These are phyloP conservation scores for Apiospora malaysiana DNA, from an alignment of 2,329 filamentous ascomycete genomes.

Conservation along the genomic window DNA sequence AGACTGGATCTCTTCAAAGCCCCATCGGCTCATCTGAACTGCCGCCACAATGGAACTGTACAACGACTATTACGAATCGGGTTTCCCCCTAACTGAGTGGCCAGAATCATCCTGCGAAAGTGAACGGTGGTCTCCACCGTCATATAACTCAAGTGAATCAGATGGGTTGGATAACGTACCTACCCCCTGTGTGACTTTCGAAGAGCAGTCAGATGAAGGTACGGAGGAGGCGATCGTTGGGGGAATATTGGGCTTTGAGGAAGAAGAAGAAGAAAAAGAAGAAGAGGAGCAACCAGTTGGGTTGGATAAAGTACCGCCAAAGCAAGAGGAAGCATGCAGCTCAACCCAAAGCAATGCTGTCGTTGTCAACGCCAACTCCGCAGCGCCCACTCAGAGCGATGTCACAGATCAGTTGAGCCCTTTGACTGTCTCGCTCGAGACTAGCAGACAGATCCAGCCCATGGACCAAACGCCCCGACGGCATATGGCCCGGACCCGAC, in stretches of 20 bases:
- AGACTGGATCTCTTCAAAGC: too few species aligned
- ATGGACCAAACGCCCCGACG: not conserved
- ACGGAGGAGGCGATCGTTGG: not conserved
- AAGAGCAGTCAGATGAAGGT: not conserved
- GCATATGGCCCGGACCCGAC: not conserved
- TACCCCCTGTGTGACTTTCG: not conserved
- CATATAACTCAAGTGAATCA: too few species aligned
- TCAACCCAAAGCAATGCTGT: not conserved
- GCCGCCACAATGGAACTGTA: too few species aligned
- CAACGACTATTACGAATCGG: too few species aligned
- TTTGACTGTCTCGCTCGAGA: not conserved
- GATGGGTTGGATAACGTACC: not conserved
- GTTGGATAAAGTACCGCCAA: not conserved
- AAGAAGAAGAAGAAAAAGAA: not conserved
- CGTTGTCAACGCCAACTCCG: not conserved
- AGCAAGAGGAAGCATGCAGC: not conserved
- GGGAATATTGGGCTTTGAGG: not conserved
- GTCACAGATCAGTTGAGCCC: not conserved
- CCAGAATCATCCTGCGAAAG: too few species aligned
- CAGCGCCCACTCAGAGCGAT: not conserved
- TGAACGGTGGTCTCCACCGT: too few species aligned
- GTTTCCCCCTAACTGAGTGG: too few species aligned
- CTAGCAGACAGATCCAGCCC: not conserved
- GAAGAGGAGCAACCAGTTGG: not conserved
- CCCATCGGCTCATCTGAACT: too few species aligned